phyloP scores from a whole-genome alignment of 176 grass and related monocot species.

The Bothriochloa decipiens region DNA sequence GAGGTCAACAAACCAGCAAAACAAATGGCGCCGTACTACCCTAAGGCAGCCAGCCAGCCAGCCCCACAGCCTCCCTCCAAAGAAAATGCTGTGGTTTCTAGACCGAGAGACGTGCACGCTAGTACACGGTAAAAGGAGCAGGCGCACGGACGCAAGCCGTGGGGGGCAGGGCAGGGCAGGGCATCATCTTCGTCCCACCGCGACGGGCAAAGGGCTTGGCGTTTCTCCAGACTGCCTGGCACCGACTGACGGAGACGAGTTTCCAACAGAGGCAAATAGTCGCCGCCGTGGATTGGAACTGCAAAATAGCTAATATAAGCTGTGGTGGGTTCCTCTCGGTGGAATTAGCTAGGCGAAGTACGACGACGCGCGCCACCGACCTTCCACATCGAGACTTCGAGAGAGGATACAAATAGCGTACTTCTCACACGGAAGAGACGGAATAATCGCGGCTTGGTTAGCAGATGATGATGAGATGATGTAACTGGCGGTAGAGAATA shows the following conservation, averaged over 20 bases:
- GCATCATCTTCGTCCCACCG: neutral
- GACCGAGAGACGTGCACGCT: neutral
- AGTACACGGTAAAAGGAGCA: neutral
- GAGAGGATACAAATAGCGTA: neutral
- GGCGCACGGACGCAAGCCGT: neutral
- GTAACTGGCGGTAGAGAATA: neutral
- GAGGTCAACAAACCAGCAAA: constrained; percentile 4
- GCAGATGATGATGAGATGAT: neutral
- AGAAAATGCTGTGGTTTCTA: neutral
- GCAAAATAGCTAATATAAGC: too few relatives aligned
- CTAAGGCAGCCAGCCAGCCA: neutral
- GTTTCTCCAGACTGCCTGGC: neutral
- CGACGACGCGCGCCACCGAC: neutral
- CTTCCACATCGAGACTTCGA: constrained; percentile 7
- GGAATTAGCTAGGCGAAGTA: neutral
- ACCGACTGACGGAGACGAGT: too few relatives aligned
- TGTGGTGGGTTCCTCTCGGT: neutral
- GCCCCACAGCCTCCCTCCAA: neutral
- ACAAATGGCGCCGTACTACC: neutral
- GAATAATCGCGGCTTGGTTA: neutral
- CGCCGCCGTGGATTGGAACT: neutral
- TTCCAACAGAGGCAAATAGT: neutral
- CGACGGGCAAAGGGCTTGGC: neutral
- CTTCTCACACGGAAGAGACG: neutral
- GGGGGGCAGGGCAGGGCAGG: too few relatives aligned